A percentile compares a stretch with the other conserved stretches of the same genome.
phyloP scores from a whole-genome alignment of 768 basidiomycete species.

The Tylopilus plumbeoviolaceoides region DNA sequence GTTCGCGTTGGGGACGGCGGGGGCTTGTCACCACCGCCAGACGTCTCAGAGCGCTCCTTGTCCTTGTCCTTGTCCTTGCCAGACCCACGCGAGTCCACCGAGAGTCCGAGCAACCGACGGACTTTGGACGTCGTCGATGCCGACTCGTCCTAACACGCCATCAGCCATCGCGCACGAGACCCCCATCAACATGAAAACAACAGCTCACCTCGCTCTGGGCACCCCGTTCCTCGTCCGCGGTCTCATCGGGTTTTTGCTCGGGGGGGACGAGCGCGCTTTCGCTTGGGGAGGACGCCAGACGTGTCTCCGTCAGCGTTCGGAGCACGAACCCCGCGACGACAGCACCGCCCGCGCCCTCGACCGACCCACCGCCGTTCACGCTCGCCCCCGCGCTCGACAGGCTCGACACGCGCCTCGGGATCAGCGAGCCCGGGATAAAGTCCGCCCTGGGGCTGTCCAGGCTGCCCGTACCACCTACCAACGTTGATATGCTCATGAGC shows the following conservation, averaged over 20 bases:
- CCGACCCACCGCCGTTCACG: slow-evolving; percentile 23
- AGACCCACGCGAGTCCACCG: slow-evolving; percentile 33
- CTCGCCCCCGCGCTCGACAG: slow-evolving; percentile 26
- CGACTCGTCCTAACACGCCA: slow-evolving; percentile 45
- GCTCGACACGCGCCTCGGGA: slow-evolving; percentile 24
- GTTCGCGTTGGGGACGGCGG: slow-evolving; percentile 21
- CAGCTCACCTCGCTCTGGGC: slow-evolving; percentile 65
- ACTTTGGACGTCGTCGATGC: slow-evolving; percentile 31
- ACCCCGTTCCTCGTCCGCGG: slow-evolving; percentile 47
- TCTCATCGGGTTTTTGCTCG: slow-evolving; percentile 32
- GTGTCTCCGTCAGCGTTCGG: slow-evolving; percentile 39
- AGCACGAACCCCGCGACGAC: slow-evolving; percentile 28
- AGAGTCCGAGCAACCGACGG: slow-evolving; percentile 60
- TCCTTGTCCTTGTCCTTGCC: slow-evolving; percentile 31
- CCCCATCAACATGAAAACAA: background rate
- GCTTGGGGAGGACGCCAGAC: slow-evolving; percentile 56
- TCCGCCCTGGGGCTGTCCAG: slow-evolving; percentile 33
- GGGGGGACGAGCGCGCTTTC: slow-evolving; percentile 47
- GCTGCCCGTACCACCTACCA: slow-evolving; percentile 19
- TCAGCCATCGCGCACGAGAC: background rate
- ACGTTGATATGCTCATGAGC: slow-evolving; percentile 26
- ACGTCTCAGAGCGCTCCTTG: slow-evolving; percentile 32
- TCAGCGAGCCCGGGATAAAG: slow-evolving; percentile 12
- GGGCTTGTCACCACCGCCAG: slow-evolving; percentile 19
- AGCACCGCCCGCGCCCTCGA: slow-evolving; percentile 15